These are phyloP conservation scores for Suhomyces xylopsoci DNA, from an alignment of 805 yeast genomes.

Conservation along the genomic window DNA sequence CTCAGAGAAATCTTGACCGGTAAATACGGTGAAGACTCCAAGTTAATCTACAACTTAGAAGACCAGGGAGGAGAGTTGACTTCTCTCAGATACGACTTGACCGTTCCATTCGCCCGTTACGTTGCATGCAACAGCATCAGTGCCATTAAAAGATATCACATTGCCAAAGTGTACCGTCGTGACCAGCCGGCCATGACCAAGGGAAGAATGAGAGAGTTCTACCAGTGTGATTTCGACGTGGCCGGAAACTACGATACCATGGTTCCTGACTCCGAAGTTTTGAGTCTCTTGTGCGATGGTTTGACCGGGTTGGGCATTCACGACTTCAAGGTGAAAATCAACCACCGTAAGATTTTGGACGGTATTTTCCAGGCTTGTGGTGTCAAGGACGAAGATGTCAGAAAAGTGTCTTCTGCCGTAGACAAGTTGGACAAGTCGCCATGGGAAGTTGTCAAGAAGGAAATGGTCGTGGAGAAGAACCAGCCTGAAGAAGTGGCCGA, in stretches of 20 bases:
- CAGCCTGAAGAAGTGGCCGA: conserved; percentile 93
- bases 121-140: conserved; percentile 94
- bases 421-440: conserved; percentile 95
- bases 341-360: conserved; percentile 93
- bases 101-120: conserved; percentile 97
- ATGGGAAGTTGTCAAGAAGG: conserved; percentile 91
- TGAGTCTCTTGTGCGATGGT: conserved; percentile 82
- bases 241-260: conserved; percentile 91
- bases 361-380: conserved; percentile 96
- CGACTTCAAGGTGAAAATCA: conserved; percentile 88
- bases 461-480: conserved; percentile 87
- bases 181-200: conserved; percentile 99
- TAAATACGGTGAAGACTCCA: conserved; percentile 98
- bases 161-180: conserved; percentile 97
- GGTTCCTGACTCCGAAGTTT: conserved; percentile 94
- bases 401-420: conserved; percentile 91
- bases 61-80: conserved; percentile 99
- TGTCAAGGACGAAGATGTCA: conserved; percentile 87
- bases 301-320: conserved; percentile 76
- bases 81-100: conserved; percentile 91
- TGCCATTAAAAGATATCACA: conserved; percentile 89
- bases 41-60: conserved; percentile 90
- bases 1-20: conserved; percentile 93
- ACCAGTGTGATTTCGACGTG: conserved; percentile 97
- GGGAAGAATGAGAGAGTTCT: conserved; percentile 99